These are phyloP conservation scores for Vaccinium myrtillus DNA, from an alignment of 148 eudicot genomes.

Conservation along the genomic window DNA sequence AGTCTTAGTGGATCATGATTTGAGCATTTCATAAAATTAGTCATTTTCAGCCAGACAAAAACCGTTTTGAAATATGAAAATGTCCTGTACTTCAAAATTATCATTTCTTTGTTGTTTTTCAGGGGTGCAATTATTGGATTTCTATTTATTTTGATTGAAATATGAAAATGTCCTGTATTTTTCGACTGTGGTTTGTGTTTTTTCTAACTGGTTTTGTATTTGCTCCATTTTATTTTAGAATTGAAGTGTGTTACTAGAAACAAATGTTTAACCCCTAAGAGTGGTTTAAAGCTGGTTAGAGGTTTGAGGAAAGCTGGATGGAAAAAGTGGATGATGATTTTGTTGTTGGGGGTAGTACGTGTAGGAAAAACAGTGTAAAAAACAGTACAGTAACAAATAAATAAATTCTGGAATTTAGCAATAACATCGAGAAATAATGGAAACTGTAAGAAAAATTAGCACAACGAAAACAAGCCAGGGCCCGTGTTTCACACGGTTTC, in stretches of 20 bases:
- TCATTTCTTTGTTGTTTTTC: neutral
- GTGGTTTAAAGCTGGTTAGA: neutral
- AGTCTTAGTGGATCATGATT: neutral
- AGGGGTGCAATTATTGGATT: neutral
- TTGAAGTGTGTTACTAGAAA: neutral
- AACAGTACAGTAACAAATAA: too few species aligned
- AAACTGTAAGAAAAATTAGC: too few species aligned
- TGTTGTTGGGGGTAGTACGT: neutral
- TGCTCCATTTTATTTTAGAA: neutral
- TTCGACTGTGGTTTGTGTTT: neutral
- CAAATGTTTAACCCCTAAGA: neutral
- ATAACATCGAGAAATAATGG: too few species aligned
- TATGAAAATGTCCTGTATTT: too few species aligned
- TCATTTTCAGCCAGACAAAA: neutral
- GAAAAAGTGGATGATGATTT: neutral
- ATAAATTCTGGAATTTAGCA: too few species aligned
- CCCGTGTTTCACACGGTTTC: too few species aligned
- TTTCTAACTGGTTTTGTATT: constrained; percentile 3
- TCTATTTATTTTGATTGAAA: neutral
- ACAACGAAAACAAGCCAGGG: too few species aligned
- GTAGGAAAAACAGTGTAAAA: too few species aligned
- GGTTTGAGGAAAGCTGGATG: neutral
- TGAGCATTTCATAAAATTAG: neutral
- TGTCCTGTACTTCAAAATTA: neutral
- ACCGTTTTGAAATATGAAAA: neutral